Evolutionary conservation across 164 flowering plant genomes (phyloP).

Genomic region (Echeveria elegans): DNA sequence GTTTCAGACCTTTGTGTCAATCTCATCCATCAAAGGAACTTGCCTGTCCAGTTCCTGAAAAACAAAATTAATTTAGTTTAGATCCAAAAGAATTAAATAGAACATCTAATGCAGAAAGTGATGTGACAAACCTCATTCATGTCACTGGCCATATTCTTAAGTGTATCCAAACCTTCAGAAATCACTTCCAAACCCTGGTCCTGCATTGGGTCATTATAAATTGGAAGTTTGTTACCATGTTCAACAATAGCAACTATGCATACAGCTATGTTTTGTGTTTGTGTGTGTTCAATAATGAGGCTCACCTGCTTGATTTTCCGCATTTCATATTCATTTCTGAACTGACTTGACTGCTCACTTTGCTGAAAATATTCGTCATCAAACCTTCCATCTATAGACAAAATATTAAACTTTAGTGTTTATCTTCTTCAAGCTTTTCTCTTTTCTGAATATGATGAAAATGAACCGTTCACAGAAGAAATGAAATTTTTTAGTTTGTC

Average conservation of each 20-base stretch:
- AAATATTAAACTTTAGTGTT: too few relatives aligned
- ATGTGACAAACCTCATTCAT: constrained; percentile 36
- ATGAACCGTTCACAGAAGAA: neutral
- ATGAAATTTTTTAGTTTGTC: neutral
- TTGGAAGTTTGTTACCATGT: too few relatives aligned
- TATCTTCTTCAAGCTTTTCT: too few relatives aligned
- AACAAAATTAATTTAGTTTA: neutral
- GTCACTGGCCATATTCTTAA: constrained; percentile 30
- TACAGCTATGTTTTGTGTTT: too few relatives aligned
- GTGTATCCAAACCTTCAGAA: constrained; percentile 28
- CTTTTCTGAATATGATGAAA: too few relatives aligned
- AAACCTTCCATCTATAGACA: constrained; percentile 18
- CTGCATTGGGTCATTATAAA: constrained; percentile 15
- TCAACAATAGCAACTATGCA: too few relatives aligned
- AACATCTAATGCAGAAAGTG: too few relatives aligned
- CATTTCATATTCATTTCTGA: constrained; percentile 32
- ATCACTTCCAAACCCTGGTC: constrained; percentile 30
- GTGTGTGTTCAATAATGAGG: too few relatives aligned
- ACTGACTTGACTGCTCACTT: constrained; percentile 21
- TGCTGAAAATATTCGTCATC: constrained; percentile 20
- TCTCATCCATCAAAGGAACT: constrained; percentile 33
- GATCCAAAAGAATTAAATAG: neutral
- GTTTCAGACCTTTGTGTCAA: constrained; percentile 28
- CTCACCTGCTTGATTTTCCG: constrained; percentile 28
- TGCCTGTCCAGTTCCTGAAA: constrained; percentile 35